Evolutionary conservation across 2,329 filamentous ascomycete genomes (phyloP).

Genomic region (Botrytis fabae): DNA sequence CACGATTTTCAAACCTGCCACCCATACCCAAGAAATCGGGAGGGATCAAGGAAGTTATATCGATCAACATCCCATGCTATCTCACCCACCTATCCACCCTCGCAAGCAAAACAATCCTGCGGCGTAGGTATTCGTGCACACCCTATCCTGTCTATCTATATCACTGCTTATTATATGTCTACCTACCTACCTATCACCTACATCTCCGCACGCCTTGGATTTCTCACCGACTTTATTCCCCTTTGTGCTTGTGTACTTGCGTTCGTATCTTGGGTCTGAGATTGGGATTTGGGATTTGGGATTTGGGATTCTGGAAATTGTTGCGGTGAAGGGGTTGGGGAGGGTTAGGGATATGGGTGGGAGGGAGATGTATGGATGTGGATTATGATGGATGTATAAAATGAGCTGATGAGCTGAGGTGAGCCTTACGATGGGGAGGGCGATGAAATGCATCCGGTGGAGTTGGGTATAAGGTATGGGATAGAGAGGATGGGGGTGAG

Average conservation of each 20-base stretch:
- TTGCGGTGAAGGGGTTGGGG: slow-evolving; percentile 1
- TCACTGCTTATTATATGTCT: neutral
- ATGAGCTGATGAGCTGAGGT: neutral
- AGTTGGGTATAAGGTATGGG: neutral
- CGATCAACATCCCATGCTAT: neutral
- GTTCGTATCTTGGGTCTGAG: neutral
- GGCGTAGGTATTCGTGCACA: neutral
- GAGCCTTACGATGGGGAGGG: neutral
- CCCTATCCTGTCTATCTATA: neutral
- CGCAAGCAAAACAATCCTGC: neutral
- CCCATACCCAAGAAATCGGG: neutral
- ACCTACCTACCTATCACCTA: neutral
- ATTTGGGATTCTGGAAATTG: neutral
- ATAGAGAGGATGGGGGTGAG: neutral
- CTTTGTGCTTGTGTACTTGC: neutral
- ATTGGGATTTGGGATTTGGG: neutral
- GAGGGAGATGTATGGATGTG: neutral
- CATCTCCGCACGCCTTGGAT: neutral
- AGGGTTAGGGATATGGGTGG: neutral
- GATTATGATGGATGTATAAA: neutral
- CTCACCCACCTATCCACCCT: neutral
- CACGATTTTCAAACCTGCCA: neutral
- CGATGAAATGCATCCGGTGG: neutral
- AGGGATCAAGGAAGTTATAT: neutral
- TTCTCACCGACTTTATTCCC: neutral